These are phyloP conservation scores for Cyphellophora attinorum DNA, from an alignment of 2,329 filamentous ascomycete species.

Conservation along the genomic window DNA sequence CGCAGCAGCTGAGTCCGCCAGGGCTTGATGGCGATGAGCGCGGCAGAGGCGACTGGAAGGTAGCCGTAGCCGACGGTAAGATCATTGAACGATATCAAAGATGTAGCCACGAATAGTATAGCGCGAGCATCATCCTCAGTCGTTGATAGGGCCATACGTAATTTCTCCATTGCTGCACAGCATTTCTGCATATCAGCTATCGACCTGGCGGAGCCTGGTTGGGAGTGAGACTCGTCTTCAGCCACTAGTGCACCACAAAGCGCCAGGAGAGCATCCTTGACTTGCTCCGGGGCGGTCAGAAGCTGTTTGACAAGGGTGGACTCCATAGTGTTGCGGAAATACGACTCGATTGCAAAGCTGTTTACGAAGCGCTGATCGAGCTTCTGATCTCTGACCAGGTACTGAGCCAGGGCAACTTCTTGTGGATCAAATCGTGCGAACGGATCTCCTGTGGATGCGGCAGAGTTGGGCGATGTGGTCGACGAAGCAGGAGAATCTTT, in stretches of 20 bases:
- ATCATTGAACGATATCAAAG: not conserved
- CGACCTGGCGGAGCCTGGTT: not conserved
- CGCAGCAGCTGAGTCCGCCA: not conserved
- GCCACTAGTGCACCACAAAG: not conserved
- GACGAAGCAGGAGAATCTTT: no score
- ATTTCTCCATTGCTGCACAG: not conserved
- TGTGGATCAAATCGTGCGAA: not conserved
- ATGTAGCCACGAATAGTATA: not conserved
- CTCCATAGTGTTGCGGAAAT: not conserved
- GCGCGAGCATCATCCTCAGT: not conserved
- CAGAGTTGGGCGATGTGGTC: no score
- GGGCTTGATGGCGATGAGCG: not conserved
- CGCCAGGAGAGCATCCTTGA: not conserved
- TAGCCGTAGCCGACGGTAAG: not conserved
- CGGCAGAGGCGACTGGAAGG: not conserved
- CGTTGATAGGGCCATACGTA: not conserved
- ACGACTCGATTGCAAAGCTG: not conserved
- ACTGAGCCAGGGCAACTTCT: not conserved
- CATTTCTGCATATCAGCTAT: not conserved
- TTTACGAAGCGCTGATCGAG: not conserved
- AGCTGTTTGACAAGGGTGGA: not conserved
- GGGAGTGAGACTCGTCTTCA: not conserved
- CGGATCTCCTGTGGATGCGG: no score
- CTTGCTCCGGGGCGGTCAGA: not conserved
- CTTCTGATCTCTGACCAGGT: not conserved